These are phyloP conservation scores for Heracleum sosnowskyi DNA, from an alignment of 129 eudicot species.

Conservation along the genomic window DNA sequence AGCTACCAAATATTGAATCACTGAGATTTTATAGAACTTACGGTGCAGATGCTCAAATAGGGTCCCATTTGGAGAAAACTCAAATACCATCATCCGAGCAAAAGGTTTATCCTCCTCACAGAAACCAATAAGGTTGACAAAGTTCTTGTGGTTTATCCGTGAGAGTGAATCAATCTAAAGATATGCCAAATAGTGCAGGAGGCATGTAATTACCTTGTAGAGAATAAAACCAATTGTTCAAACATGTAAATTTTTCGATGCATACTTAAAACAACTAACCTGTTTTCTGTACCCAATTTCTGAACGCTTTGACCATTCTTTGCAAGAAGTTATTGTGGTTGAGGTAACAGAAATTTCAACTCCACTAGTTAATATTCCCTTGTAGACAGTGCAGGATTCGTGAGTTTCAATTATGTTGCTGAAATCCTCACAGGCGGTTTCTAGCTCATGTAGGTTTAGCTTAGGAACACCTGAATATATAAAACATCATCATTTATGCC, in stretches of 20 bases:
- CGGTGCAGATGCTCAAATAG: slow-evolving; percentile 91
- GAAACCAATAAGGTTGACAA: slow-evolving; percentile 76
- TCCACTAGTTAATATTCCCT: slow-evolving; percentile 91
- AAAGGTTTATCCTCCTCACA: slow-evolving; percentile 92
- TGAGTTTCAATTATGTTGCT: slow-evolving; percentile 64
- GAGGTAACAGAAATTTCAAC: slow-evolving; percentile 82
- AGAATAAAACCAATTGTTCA: neutral
- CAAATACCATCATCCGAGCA: slow-evolving; percentile 91
- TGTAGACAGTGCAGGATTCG: slow-evolving; percentile 57
- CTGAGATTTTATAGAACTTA: slow-evolving; percentile 12
- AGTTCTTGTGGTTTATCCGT: slow-evolving; percentile 89
- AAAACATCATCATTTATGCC: neutral
- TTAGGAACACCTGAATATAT: slow-evolving; percentile 70
- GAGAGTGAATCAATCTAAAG: slow-evolving; percentile 67
- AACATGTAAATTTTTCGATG: neutral
- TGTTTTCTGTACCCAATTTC: slow-evolving; percentile 62
- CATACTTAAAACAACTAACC: slow-evolving; percentile 33
- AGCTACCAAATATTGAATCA: neutral
- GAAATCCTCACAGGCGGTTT: slow-evolving; percentile 95
- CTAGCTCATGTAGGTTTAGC: slow-evolving; percentile 76
- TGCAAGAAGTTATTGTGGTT: slow-evolving; percentile 36
- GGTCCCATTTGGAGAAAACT: slow-evolving; percentile 81
- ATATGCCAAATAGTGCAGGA: slow-evolving; percentile 10
- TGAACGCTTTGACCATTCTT: slow-evolving; percentile 63
- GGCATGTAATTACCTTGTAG: neutral